Base-by-base conservation (phyloP, 345 rosid genomes). In the Fremontodendron californicum region DNA sequence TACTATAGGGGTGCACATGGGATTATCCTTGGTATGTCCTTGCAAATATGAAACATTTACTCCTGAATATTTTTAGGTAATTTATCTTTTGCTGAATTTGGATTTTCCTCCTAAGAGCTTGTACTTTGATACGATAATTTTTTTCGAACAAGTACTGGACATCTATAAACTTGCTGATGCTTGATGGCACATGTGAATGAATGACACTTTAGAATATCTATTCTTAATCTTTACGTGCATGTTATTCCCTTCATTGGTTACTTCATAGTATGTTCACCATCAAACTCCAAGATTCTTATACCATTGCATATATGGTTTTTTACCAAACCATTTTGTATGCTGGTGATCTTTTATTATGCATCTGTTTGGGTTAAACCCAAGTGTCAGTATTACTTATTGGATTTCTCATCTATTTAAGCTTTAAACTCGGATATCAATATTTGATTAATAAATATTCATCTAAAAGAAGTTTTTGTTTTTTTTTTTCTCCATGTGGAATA, bases 1-100 rank as follows among this genome's bases (percentile, higher is more conserved):
- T 96, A 96, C 81, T 96, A 91, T 62, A 90, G 99, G 81, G 99
- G 98, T 27, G 90, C 98, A 23, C 98, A 96, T 40, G 99, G 99
- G 46, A 91, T 96, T 77, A 86, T 96, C 51, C 98, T 96, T 8
- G 97, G 99, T 96, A 88, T 78, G 86, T n/a, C 43, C 60, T 75
- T 13, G n/a, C 33, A 43, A 19, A 9, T 62, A 25, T 31, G 60
- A 62, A 75, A 31, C 25, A 16, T 60, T 31, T 75, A 25, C 13
- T 67, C 49, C 43, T 31, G 21, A 21, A 61, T 54, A 29, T 74
- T 46, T 29, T 52, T 27, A 5, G 16, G 9, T 40, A 40, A 63
- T 51, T 8, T 43, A n/a, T 62, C n/a, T 39, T 61, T 23, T 58
- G 5, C 31, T 37, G 49, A 52, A n/a, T 42, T 27, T 12, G 35